Evolutionary conservation across 164 flowering plant species (phyloP), one percentile per base, ranked within the genome.

Genomic region (Aristolochia fimbriata): DNA sequence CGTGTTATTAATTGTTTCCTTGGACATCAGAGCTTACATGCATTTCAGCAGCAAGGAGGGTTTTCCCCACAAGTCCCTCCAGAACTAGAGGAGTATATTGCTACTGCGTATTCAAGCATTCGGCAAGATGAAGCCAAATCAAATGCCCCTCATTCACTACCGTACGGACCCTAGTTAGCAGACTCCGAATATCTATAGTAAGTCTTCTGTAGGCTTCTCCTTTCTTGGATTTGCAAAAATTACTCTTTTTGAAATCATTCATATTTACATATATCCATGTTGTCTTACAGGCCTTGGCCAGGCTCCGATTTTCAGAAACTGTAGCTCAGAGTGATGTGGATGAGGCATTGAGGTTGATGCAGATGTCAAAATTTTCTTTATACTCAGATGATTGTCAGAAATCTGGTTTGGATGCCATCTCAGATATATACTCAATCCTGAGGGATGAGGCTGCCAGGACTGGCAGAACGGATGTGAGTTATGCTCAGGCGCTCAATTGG

Each of bases 291-390:
- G 96, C 99, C 67, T 78, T 94, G 15, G 97, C 99, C 64, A 85
- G 99, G 74, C 97, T 94, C 17, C 81, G 99, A n/a, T 91, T 91
- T 60, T 78, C 97, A 12, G 88, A 86, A 37, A 73, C 81, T 30
- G 91, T 94, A 55, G 90, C 87, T 57, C 99, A 94, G 78, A 94
- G 99, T 72, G 99, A 94, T 73, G 96, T 94, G 62, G 99, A 94
- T 63, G 99, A 94, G 69, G 96, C 99, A 16, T 80, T 94, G 43
- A 81, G 99, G 73, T 67, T 91, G 70, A 94, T 94, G 96, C 97
- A 91, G 72, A 94, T 94, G 99, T 94, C 99, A 51, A 94, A 94
- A 64, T 91, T 88, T 73, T 94, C 97, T 22, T 71, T 94, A 65
- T 91, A 94, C 69, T 85, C 97, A 2, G 99, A 91, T 62, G 99